A percentile compares a stretch with the other conserved stretches of the same genome.
These are phyloP conservation scores for Hondaea fermentalgiana DNA, from an alignment of 108 stramenopile genomes.

Conservation along the genomic window DNA sequence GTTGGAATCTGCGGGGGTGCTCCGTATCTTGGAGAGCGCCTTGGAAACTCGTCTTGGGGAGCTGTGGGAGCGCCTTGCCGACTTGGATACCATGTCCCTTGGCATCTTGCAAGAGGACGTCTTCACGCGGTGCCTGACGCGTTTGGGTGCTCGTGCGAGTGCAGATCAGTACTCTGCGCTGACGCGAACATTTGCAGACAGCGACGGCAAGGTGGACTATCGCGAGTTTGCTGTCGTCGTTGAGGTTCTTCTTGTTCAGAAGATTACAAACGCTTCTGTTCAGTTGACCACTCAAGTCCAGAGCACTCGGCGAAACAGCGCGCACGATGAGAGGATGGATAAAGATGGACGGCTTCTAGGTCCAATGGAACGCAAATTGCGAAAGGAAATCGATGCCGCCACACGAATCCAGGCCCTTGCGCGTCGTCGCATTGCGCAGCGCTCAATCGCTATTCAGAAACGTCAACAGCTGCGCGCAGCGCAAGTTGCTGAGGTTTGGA, in stretches of 20 bases:
- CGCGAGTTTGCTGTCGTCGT: neutral
- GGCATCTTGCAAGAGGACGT: neutral
- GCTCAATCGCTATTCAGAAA: neutral
- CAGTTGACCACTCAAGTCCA: neutral
- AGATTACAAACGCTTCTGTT: neutral
- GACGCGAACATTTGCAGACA: neutral
- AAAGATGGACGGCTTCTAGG: neutral
- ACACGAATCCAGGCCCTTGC: neutral
- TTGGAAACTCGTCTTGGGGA: neutral
- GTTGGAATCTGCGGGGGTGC: neutral
- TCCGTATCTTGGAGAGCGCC: neutral
- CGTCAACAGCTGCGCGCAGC: neutral
- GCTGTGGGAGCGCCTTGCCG: neutral
- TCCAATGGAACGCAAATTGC: neutral
- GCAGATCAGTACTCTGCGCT: neutral
- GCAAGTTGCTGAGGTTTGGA: neutral
- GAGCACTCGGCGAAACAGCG: neutral
- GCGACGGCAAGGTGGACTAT: neutral
- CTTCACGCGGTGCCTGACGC: neutral
- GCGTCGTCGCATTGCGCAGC: neutral
- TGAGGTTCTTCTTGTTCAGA: neutral
- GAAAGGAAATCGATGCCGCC: neutral
- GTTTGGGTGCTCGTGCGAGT: neutral
- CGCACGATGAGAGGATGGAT: neutral
- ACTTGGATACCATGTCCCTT: neutral